A percentile compares a stretch with the other conserved stretches of the same genome.
These are phyloP conservation scores for Cryomyces minteri DNA, from an alignment of 495 filamentous ascomycete genomes.

Conservation along the genomic window DNA sequence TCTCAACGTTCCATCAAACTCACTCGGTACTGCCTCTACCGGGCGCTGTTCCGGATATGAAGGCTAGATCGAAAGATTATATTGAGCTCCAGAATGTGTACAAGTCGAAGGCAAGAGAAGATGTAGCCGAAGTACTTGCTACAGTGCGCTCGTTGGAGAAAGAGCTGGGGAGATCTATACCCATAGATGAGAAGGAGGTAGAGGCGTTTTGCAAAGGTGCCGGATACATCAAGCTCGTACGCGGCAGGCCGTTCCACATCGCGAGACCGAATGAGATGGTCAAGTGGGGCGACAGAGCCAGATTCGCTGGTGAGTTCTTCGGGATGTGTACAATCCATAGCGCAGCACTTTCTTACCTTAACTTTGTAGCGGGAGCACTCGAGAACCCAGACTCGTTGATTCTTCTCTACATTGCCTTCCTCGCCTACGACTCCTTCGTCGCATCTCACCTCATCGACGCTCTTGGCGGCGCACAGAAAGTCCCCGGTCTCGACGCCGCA, in stretches of 20 bases:
- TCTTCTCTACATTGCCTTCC: conserved; percentile 59
- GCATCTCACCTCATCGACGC: conserved; percentile 16
- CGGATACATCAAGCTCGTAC: conserved; percentile 77
- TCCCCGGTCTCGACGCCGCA: conserved; percentile 7
- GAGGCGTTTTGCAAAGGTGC: conserved; percentile 93
- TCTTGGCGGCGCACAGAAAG: conserved; percentile 6
- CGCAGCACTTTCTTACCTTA: background rate
- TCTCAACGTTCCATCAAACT: conserved; percentile 51
- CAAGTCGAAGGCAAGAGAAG: conserved; percentile 69
- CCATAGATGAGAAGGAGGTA: conserved; percentile 56
- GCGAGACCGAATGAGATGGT: conserved; percentile 16
- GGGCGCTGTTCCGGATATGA: conserved; percentile 92
- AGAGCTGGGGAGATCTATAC: conserved; percentile 24
- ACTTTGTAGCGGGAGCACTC: conserved; percentile 14
- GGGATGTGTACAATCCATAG: background rate
- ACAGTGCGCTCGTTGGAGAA: conserved; percentile 45
- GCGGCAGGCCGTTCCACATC: conserved; percentile 36
- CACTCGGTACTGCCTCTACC: conserved; percentile 64
- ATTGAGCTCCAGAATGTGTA: conserved; percentile 85
- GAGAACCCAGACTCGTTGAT: conserved; percentile 40
- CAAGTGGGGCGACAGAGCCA: conserved; percentile 19
- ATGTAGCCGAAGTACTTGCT: conserved; percentile 56
- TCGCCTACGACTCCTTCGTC: conserved; percentile 38
- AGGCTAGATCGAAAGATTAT: conserved; percentile 84
- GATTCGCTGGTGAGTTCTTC: conserved; percentile 9